Conservation (phyloP, 805 yeast genomes). For the Candida michaelii region DNA sequence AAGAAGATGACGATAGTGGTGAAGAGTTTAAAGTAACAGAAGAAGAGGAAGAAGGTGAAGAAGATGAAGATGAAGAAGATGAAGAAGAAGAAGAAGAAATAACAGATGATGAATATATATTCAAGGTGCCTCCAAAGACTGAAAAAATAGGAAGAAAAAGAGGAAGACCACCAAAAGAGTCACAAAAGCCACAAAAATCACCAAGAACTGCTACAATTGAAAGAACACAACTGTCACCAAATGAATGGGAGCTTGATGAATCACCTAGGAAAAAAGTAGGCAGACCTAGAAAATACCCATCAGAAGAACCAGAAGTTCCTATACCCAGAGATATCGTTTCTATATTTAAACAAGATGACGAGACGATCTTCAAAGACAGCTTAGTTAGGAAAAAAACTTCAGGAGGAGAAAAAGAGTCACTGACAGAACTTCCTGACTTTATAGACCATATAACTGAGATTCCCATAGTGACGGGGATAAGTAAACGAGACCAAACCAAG, state of each 20-base stretch:
- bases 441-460: neutral
- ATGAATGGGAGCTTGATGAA: too few species aligned
- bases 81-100: neutral
- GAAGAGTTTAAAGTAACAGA: conserved; percentile 12
- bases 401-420: neutral
- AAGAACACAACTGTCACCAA: too few species aligned
- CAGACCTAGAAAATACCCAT: neutral
- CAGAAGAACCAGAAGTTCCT: neutral
- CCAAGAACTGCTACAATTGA: too few species aligned
- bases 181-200: too few species aligned
- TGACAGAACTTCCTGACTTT: neutral
- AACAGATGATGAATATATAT: neutral
- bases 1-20: neutral
- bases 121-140: neutral
- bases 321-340: neutral
- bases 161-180: neutral
- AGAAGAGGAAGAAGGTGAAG: conserved; percentile 1
- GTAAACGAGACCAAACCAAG: too few species aligned
- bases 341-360: conserved; percentile 24
- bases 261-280: neutral
- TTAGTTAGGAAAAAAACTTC: neutral
- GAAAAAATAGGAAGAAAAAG: neutral
- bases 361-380: conserved; percentile 23
- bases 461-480: conserved; percentile 15
- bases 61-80: conserved; percentile 1